Conservation (phyloP, 1,139 yeast genomes). For the Saccharomyces hybrid region DNA sequence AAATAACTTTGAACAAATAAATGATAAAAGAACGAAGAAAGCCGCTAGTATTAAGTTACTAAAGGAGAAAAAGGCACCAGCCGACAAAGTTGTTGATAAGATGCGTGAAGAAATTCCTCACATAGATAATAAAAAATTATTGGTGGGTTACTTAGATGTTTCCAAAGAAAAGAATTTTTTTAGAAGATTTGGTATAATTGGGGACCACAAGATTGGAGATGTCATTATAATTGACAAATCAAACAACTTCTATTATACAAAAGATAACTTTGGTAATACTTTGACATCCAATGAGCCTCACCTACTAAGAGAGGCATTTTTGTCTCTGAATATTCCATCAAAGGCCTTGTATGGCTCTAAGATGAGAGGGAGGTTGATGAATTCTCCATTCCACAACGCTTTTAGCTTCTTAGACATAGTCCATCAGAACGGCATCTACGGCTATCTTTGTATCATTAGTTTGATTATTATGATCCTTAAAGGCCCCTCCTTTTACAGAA, state of each 20-base stretch:
- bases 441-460: neutral
- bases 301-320: conserved; percentile 16
- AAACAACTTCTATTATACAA: conserved; percentile 32
- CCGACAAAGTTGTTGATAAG: conserved; percentile 36
- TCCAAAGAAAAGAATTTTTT: conserved; percentile 34
- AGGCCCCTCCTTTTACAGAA: neutral
- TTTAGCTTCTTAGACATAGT: conserved; percentile 4
- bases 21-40: conserved; percentile 39
- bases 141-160: conserved; percentile 50
- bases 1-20: conserved; percentile 38
- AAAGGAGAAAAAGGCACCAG: conserved; percentile 39
- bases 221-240: conserved; percentile 35
- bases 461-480: conserved; percentile 18
- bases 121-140: conserved; percentile 38
- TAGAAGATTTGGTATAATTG: conserved; percentile 36
- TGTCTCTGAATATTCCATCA: conserved; percentile 18
- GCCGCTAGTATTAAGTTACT: conserved; percentile 37
- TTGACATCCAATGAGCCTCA: conserved; percentile 19
- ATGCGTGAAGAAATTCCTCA: conserved; percentile 46
- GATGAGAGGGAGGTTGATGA: conserved; percentile 28
- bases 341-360: conserved; percentile 6
- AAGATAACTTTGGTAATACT: conserved; percentile 29
- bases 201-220: conserved; percentile 41
- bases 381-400: conserved; percentile 39
- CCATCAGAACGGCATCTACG: neutral